Evolutionary conservation across 805 yeast species (phyloP).

Genomic region (Candida broadrunensis): DNA sequence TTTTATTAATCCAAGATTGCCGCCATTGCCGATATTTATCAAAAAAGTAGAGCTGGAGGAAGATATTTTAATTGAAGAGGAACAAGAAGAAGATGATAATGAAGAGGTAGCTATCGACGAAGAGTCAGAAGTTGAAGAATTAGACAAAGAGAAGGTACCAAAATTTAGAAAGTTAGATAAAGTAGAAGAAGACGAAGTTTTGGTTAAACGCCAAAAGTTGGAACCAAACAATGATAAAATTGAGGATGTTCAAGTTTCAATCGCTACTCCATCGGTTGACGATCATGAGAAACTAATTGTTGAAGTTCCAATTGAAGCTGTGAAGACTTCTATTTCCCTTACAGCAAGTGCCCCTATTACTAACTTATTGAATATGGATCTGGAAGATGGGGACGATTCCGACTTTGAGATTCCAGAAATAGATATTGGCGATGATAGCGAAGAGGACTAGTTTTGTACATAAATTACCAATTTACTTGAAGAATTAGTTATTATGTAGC

Average conservation of each 20-base stretch:
- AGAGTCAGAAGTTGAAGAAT: conserved; percentile 40
- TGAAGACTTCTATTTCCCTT: no score
- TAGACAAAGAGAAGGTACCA: conserved; percentile 21
- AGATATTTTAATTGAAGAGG: conserved; percentile 35
- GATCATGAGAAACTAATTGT: no score
- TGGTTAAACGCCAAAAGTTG: conserved; percentile 6
- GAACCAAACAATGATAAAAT: no score
- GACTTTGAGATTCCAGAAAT: conserved; percentile 53
- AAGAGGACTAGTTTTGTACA: conserved; percentile 8
- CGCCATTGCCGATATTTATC: conserved; percentile 38
- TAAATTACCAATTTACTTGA: background rate
- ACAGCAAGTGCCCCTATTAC: no score
- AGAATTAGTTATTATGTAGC: background rate
- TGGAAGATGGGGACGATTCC: conserved; percentile 27
- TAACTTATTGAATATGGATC: no score
- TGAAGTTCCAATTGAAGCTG: no score
- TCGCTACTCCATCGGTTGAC: background rate
- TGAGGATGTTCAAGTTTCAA: background rate
- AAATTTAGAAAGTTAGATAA: conserved; percentile 10
- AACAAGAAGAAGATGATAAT: conserved; percentile 32
- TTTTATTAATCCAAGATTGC: conserved; percentile 74
- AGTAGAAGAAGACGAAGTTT: conserved; percentile 3
- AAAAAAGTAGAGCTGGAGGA: conserved; percentile 33
- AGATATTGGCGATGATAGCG: conserved; percentile 43
- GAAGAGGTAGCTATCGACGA: conserved; percentile 9